phyloP scores from a whole-genome alignment of 768 basidiomycete genomes.

The Gloeopeniophorella convolvens region DNA sequence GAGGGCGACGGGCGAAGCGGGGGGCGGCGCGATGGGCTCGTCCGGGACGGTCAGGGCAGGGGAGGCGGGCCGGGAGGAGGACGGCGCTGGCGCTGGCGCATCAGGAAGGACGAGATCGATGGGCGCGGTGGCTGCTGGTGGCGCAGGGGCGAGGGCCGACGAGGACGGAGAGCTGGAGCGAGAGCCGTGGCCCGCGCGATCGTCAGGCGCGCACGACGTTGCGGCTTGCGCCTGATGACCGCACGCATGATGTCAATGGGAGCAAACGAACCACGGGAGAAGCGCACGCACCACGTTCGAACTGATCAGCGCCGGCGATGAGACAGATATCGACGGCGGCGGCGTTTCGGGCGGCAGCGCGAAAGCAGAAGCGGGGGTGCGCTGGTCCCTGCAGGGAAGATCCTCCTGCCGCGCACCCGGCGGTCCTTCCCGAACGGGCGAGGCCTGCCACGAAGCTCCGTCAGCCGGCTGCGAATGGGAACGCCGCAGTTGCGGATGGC shows the following conservation, averaged over 20 bases:
- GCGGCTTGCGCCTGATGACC: no score
- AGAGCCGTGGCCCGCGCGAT: neutral
- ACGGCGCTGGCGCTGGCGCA: no score
- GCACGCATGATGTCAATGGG: no score
- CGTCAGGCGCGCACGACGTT: no score
- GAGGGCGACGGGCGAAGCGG: neutral
- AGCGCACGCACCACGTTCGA: no score
- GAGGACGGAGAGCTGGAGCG: neutral
- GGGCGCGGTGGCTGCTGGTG: neutral
- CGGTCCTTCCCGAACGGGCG: neutral
- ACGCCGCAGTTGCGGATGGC: neutral
- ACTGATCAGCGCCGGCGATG: no score
- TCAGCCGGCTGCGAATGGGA: conserved; percentile 3
- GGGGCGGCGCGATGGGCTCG: neutral
- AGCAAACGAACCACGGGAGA: no score
- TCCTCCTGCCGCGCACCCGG: conserved; percentile 1
- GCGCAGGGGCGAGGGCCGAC: neutral
- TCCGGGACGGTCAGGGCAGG: conserved; percentile 1
- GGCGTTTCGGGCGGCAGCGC: no score
- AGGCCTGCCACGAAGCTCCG: neutral
- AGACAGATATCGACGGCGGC: no score
- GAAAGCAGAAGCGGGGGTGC: neutral
- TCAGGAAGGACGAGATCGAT: neutral
- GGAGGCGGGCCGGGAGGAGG: conserved; percentile 6
- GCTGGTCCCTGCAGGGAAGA: no score